A percentile compares a stretch with the other conserved stretches of the same genome.
These are phyloP conservation scores for Paracamarosporium sp. DNA, from an alignment of 2,329 filamentous ascomycete species.

Conservation along the genomic window DNA sequence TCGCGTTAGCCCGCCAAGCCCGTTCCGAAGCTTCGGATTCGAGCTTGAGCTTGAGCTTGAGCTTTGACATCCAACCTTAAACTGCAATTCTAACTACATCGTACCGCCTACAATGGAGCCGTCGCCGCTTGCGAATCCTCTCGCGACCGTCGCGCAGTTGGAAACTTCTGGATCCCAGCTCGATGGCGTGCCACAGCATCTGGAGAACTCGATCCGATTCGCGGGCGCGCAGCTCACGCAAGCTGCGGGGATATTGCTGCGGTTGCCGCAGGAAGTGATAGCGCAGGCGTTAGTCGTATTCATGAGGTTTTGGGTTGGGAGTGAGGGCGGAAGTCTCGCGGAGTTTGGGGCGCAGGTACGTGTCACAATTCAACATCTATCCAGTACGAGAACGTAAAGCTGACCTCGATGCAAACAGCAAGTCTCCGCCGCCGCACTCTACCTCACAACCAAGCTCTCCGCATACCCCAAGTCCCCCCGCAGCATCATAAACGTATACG, in stretches of 20 bases:
- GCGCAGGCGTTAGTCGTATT: conserved; percentile 85
- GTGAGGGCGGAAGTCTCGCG: conserved; percentile 57
- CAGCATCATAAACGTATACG: conserved; percentile 84
- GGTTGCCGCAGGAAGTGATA: conserved; percentile 83
- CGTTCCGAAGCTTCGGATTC: conserved; percentile 6
- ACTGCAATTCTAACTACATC: background rate
- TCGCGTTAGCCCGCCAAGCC: conserved; percentile 4
- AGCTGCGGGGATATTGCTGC: conserved; percentile 79
- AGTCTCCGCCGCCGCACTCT: conserved; percentile 80
- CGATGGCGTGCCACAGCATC: conserved; percentile 67
- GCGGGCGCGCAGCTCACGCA: conserved; percentile 77
- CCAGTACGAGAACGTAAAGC: background rate
- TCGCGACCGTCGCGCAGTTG: conserved; percentile 76
- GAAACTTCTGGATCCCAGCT: conserved; percentile 61
- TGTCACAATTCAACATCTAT: conserved; percentile 17
- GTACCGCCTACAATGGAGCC: conserved; percentile 28
- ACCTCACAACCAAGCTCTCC: conserved; percentile 83
- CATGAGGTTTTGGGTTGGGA: conserved; percentile 78
- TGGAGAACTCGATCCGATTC: conserved; percentile 76
- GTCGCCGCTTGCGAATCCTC: conserved; percentile 67
- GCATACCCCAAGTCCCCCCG: conserved; percentile 77
- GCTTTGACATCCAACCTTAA: conserved; percentile 1
- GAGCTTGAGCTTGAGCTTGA: conserved; percentile 11
- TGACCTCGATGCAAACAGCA: conserved; percentile 62
- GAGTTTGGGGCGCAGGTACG: conserved; percentile 65